Evolutionary conservation across 495 filamentous ascomycete species (phyloP).

Genomic region (Neurospora sublineolata): DNA sequence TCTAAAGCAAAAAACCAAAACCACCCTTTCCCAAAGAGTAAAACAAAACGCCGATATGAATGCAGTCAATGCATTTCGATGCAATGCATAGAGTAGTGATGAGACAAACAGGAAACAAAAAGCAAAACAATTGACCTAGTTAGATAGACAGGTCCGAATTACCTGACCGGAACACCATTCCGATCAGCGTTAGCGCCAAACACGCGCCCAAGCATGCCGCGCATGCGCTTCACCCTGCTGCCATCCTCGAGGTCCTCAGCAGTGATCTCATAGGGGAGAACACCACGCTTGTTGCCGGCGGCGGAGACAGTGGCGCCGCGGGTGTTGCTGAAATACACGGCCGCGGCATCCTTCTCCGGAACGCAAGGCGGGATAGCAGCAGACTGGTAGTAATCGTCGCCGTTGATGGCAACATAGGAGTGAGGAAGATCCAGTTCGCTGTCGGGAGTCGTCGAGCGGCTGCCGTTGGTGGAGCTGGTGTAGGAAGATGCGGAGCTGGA

Average conservation of each 20-base stretch:
- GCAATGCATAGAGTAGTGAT: not conserved
- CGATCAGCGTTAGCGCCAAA: conserved; percentile 19
- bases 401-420: conserved; percentile 22
- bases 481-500: conserved; percentile 30
- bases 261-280: conserved; percentile 38
- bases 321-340: conserved; percentile 8
- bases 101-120: not conserved
- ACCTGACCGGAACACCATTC: not conserved
- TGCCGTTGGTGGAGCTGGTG: conserved; percentile 29
- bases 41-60: not conserved
- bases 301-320: not conserved
- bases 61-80: not conserved
- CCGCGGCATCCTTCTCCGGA: conserved; percentile 16
- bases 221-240: conserved; percentile 27
- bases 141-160: not conserved
- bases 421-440: conserved; percentile 21
- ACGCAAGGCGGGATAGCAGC: conserved; percentile 15
- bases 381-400: conserved; percentile 26
- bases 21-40: not conserved
- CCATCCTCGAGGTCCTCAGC: conserved; percentile 31
- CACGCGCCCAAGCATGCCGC: conserved; percentile 31
- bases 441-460: conserved; percentile 34
- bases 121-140: too few species aligned
- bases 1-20: not conserved
- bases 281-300: conserved; percentile 8